Conservation (phyloP, 1,139 yeast genomes). For the Hemisphaericaspora xylofermentans region DNA sequence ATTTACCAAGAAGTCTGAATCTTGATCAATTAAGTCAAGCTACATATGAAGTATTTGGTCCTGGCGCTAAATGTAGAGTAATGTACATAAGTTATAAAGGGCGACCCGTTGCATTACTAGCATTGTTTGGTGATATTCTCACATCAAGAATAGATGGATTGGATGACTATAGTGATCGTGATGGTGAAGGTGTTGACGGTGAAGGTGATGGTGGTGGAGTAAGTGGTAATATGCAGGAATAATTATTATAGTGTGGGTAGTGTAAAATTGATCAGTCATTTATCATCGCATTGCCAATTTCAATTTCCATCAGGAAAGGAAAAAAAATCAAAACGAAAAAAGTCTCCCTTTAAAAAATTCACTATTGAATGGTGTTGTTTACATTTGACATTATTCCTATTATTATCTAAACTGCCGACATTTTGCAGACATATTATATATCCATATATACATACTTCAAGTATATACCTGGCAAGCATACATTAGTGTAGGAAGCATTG, state of each 20-base stretch:
- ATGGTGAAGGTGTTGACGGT: too few species aligned
- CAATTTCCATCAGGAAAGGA: too few species aligned
- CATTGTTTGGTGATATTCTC: slow-evolving; percentile 51
- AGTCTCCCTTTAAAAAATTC: slow-evolving; percentile 2
- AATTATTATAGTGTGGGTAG: not conserved
- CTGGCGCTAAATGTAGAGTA: slow-evolving; percentile 45
- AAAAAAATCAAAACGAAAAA: not conserved
- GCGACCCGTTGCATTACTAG: slow-evolving; percentile 53
- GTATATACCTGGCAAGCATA: too few species aligned
- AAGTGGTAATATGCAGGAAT: slow-evolving; percentile 1
- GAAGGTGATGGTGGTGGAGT: not conserved
- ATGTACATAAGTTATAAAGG: slow-evolving; percentile 45
- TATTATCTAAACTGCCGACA: slow-evolving; percentile 13
- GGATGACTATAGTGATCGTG: too few species aligned
- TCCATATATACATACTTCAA: not conserved
- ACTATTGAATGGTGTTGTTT: slow-evolving; percentile 3
- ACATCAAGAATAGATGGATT: slow-evolving; percentile 11
- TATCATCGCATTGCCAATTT: too few species aligned
- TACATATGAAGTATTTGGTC: slow-evolving; percentile 48
- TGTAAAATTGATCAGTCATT: too few species aligned
- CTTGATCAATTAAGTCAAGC: slow-evolving; percentile 53
- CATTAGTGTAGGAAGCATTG: not conserved
- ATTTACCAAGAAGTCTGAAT: slow-evolving; percentile 73
- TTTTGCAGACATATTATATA: slow-evolving; percentile 15
- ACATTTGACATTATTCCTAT: not conserved